Base-by-base conservation (phyloP, 1,284 basidiomycete genomes). In the Moesziomyces sp. region DNA sequence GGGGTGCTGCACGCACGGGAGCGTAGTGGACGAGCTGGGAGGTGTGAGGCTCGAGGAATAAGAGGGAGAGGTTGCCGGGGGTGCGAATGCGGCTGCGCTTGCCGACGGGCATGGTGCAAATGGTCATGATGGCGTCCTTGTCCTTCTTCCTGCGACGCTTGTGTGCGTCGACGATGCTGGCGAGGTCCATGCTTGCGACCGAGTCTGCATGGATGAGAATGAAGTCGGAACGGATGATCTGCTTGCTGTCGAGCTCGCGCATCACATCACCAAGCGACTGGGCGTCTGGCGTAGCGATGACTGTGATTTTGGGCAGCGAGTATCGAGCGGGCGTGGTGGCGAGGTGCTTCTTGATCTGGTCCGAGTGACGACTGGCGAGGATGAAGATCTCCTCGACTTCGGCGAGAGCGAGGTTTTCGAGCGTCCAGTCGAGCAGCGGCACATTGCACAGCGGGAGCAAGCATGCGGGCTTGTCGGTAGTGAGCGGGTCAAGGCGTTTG, bases 331-430 rank as follows among this genome's bases (percentile, higher is more conserved):
- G 50, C 6, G 59, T 59, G 5, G 63, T 53, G 78, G 94, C 93
- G 87, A 89, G 81, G 90, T 96, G 80, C 90, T 66, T 64, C 51
- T 76, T 77, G 61, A 83, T 76, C 64, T 67, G 60, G 18, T 60
- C 52, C 3, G 72, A 52, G 46, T 77, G 73, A 48, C 77, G 72
- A 28, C 89, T 85, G 90, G 96, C 74, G 70, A 98, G 91, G 58
- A 99, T 91, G 85, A 97, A 96, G 67, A 97, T 92, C 85, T 98
- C 93, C 81, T 95, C 92, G 47, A 98, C 94, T 55, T 94, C 94
- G 35, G 93, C 93, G 19, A 94, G 87, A 34, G 93, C 91, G 48
- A 99, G 88, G 81, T 92, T 92, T 85, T 99, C 96, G 70, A 99
- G 91, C 2, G 96, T 97, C 94, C 95, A 98, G 78, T 94, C 91